Base-by-base conservation (phyloP, 371 early-diverging fungal genomes). In the Capniomyces stellatus region DNA sequence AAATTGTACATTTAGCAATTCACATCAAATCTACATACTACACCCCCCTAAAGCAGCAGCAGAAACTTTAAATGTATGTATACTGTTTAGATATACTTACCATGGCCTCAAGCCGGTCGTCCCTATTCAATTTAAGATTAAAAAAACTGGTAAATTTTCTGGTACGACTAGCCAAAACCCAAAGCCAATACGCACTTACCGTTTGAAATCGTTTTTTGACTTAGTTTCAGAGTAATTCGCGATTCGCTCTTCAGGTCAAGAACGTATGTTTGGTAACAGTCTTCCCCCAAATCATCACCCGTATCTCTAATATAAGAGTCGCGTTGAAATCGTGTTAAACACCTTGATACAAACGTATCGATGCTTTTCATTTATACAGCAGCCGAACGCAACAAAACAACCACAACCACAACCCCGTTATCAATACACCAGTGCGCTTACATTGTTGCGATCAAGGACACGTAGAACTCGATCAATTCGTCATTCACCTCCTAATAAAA, bases 81-180 rank as follows among this genome's bases (percentile, higher is more conserved):
- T 29, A 29, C 27, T 46, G 8, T 46, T 46, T 46, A 10, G 27
- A 46, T n/a, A n/a, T 10, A 46, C 25, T 25, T 49, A 49, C 49
- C 49, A 49, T 49, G 49, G 49, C n/a, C 30, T 25, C 4, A 49
- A n/a, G n/a, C 49, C 49, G 4, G 49, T 49, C n/a, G 49, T 49
- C 3, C 49, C 49, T 49, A 30, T 18, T n/a, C 2, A n/a, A 46
- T 6, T 10, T 6, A 10, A 10, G 35, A 10, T 35, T 35, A 46
- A 46, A 46, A 4, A 44, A 40, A 40, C 19, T 19, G 13, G 19
- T 15, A 40, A 13, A 40, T 40, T 40, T 15, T 15, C 13, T 40
- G 19, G 40, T 13, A 40, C 19, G 19, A 15, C 13, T 40, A 21
- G 19, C 6, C 6, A 25, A 21, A 23, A 46, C 6, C 13, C 21